Base-by-base conservation (phyloP, 1,284 basidiomycete species). In the Malassezia japonica region DNA sequence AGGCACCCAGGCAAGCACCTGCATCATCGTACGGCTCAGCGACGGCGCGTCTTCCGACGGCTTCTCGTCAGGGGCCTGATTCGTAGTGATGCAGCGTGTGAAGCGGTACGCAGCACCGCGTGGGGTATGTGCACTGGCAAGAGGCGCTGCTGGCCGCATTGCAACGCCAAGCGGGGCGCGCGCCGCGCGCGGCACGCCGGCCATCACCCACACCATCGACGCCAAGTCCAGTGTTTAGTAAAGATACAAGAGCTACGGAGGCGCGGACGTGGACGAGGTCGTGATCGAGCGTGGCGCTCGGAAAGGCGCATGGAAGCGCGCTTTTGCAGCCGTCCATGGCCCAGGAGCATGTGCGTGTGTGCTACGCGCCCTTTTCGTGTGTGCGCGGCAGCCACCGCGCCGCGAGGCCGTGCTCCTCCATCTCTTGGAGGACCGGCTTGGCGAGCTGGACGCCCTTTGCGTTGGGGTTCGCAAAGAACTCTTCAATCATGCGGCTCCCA, bases 1-100 rank as follows among this genome's bases (percentile, higher is more conserved):
- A 1, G 77, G 77, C 6, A 77, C 59, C 78, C 78, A 79, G 16
- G 72, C 74, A 13, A 77, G 4, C 4, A 42, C 1, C 9, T 29
- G 40, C 28, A 20, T 12, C 13, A 33, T 13, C 20, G 25, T 13
- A 9, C 27, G 27, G 6, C 20, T 25, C n/a, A 34, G 20, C 24
- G 36, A 3, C 25, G 47, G 16, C 34, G 38, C 24, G n/a, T n/a
- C n/a, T n/a, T n/a, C n/a, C n/a, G n/a, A n/a, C 13, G 47, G n/a
- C 16, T 29, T 13, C 5, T 37, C n/a, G 4, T 39, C 45, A 6
- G 21, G 37, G 1, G 40, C 10, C 1, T 24, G 4, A 3, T 16
- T 21, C 24, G 24, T 40, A 2, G 21, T 8, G 9, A 40, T 1
- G n/a, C 2, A 33, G 15, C 32, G 32, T 6, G 3, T 6, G 15